Evolutionary conservation across 306 rosid genomes (phyloP), one percentile per base, ranked within the genome.

Genomic region (Pyrus bretschneideri): DNA sequence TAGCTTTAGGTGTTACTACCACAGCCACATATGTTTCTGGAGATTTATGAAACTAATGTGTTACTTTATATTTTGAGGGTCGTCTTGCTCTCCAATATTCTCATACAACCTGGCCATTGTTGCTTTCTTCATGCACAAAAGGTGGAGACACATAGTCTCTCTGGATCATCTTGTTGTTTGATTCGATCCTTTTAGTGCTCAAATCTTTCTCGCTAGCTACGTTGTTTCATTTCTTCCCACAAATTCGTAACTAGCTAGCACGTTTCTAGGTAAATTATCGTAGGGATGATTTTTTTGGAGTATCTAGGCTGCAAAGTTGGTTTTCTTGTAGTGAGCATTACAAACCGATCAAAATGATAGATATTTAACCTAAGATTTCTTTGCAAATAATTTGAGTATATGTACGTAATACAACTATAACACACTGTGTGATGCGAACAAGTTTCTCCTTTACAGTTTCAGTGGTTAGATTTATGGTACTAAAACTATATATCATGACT

Each of bases 1-100:
- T 77, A 69, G 80, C 85, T 83, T 83, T 86, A 57, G 72, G 65
- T 29, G 58, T 10, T 15, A 1, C 29, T 75, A 12, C 75, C 80
- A 63, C 82, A 65, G 11, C 83, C 84, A 77, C 77, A 61, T 19
- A 59, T 13, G 1, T 55, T 66, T 13, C 11, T 62, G 4, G 45
- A 35, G 46, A 35, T 22, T 29, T 65, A 18, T 35, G 49, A 19
- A 66, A 35, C 15, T 35, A 35, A 66, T 35, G 19, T n/a, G 64
- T 54, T 38, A n/a, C 72, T 63, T 72, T 72, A 30, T 22, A 65
- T 54, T 65, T 65, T n/a, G 59, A 42, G 62, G 33, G n/a, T 52
- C 2, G 58, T 51, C 45, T 10, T 57, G 23, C 60, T 13, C 69
- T 22, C 27, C 17, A 6, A 33, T 46, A 33, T 31, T 62, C 29